A percentile compares a stretch with the other conserved stretches of the same genome.
These are phyloP conservation scores for Claviceps sp. DNA, from an alignment of 2,329 filamentous ascomycete genomes.

Conservation along the genomic window DNA sequence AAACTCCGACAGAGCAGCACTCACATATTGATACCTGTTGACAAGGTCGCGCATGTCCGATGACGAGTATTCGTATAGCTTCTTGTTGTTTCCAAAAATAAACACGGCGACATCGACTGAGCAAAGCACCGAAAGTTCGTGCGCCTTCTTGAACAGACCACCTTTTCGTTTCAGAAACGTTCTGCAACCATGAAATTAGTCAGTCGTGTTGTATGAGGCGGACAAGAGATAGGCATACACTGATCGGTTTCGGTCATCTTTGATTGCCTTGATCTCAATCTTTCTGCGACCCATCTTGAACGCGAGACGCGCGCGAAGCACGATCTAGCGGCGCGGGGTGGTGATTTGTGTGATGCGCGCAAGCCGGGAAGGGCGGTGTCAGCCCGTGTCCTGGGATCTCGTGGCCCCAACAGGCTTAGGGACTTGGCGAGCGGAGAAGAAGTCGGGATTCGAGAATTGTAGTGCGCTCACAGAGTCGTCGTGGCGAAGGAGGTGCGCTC, in stretches of 20 bases:
- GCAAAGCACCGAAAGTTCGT: constrained; percentile 94
- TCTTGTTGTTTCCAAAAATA: constrained; percentile 98
- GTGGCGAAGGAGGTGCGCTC: background rate
- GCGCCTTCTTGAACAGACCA: constrained; percentile 97
- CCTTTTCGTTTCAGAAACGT: constrained; percentile 98
- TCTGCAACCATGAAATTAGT: constrained; percentile 29
- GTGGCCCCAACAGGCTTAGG: background rate
- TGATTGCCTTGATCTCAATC: constrained; percentile 99
- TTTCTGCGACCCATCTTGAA: constrained; percentile 82
- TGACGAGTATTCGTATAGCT: constrained; percentile 95
- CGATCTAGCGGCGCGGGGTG: constrained; percentile 2
- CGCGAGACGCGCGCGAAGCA: constrained; percentile 5
- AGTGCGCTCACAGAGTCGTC: background rate
- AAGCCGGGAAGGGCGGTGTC: background rate
- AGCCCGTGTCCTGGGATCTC: background rate
- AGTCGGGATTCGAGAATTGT: background rate
- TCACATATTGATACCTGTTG: constrained; percentile 76
- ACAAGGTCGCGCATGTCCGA: constrained; percentile 86
- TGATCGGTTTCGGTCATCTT: constrained; percentile 93
- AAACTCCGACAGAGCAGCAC: constrained; percentile 23
- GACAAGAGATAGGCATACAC: constrained; percentile 55
- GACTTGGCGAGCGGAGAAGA: background rate
- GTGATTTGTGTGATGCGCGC: constrained; percentile 4
- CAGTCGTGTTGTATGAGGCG: background rate
- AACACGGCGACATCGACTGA: constrained; percentile 98